Conservation (phyloP, 768 basidiomycete species). For the Kwoniella bestiolae region DNA sequence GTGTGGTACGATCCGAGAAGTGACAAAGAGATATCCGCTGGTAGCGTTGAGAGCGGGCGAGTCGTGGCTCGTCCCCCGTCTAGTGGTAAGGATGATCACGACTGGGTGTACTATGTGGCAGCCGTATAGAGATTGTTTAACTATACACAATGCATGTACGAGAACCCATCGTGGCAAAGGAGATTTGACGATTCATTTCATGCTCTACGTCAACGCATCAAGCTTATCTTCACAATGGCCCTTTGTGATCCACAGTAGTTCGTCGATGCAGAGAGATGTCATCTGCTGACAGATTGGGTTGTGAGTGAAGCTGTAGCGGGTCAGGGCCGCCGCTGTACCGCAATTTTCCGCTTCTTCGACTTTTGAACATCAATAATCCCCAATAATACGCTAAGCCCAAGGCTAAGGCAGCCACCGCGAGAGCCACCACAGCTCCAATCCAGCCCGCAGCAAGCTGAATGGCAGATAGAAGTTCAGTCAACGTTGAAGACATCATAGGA, state of each 20-base stretch:
- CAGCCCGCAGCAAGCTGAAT: neutral
- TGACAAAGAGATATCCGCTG: neutral
- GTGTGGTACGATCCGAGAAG: neutral
- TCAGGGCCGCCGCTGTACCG: neutral
- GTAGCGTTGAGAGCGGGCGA: neutral
- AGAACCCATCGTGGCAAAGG: too few relatives aligned
- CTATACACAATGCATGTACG: too few relatives aligned
- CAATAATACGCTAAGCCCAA: neutral
- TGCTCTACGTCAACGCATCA: too few relatives aligned
- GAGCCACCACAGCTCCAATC: neutral
- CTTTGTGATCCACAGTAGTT: neutral
- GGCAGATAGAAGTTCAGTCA: neutral
- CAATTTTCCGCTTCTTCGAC: neutral
- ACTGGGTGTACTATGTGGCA: slow-evolving; percentile 4
- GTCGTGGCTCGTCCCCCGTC: neutral
- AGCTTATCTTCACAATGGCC: neutral
- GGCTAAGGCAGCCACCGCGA: neutral
- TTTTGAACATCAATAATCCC: neutral
- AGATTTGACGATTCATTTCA: too few relatives aligned
- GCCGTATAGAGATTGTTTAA: neutral
- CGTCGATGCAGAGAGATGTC: neutral
- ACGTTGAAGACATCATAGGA: neutral
- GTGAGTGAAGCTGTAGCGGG: neutral
- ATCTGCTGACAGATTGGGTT: neutral
- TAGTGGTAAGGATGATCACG: slow-evolving; percentile 4